Evolutionary conservation across 495 filamentous ascomycete genomes (phyloP).

Genomic region (Mycothermus thermophilus): DNA sequence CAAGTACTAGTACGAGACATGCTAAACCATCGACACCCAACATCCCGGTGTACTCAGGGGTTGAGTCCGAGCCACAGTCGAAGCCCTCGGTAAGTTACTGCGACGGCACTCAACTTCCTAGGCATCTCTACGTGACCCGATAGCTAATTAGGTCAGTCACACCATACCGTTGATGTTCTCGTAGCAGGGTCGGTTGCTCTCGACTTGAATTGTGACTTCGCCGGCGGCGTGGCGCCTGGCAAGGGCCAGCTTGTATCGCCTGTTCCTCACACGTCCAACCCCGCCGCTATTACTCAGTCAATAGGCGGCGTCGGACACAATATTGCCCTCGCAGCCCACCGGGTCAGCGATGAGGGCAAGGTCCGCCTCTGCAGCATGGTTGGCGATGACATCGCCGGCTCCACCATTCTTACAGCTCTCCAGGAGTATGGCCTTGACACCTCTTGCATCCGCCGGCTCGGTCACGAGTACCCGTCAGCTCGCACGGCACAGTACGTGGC

Average conservation of each 20-base stretch:
- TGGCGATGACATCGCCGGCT: conserved; percentile 63
- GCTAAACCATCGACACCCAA: too few relatives aligned
- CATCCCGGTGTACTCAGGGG: too few relatives aligned
- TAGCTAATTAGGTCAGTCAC: too few relatives aligned
- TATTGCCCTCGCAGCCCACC: conserved; percentile 65
- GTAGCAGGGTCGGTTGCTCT: conserved; percentile 84
- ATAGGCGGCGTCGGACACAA: conserved; percentile 95
- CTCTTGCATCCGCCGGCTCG: conserved; percentile 44
- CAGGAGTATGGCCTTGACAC: conserved; percentile 47
- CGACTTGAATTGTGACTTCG: conserved; percentile 68
- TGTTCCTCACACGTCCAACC: conserved; percentile 70
- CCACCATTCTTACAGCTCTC: conserved; percentile 50
- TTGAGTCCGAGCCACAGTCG: too few relatives aligned
- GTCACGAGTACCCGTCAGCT: conserved; percentile 30
- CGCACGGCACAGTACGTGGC: conserved; percentile 84
- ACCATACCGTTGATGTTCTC: conserved; percentile 44
- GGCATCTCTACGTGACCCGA: too few relatives aligned
- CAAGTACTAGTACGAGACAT: background rate
- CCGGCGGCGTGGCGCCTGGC: conserved; percentile 18
- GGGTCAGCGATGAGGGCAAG: conserved; percentile 24
- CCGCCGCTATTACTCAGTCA: conserved; percentile 60
- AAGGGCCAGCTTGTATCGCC: conserved; percentile 25
- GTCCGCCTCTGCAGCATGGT: conserved; percentile 62
- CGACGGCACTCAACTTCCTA: too few relatives aligned
- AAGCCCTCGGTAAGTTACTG: background rate